phyloP scores from a whole-genome alignment of 2,329 filamentous ascomycete genomes.

The Cordyceps farinosa region DNA sequence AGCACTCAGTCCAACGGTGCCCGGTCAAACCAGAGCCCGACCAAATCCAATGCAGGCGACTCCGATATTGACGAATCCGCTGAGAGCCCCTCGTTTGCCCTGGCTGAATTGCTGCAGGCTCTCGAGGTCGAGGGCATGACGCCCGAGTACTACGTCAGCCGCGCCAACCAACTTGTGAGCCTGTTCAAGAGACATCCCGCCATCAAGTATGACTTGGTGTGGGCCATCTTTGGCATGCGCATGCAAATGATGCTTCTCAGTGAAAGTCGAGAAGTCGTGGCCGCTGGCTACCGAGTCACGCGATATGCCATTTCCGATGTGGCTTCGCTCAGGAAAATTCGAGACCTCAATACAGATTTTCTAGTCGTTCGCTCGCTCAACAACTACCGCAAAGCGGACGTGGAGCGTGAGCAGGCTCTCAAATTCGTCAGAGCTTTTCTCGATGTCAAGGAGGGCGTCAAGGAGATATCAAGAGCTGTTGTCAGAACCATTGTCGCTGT shows the following conservation, averaged over 20 bases:
- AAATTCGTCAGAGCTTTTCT: slow-evolving; percentile 95
- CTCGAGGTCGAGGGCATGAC: slow-evolving; percentile 83
- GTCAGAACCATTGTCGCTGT: slow-evolving; percentile 88
- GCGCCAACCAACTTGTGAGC: slow-evolving; percentile 89
- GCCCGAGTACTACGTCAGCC: slow-evolving; percentile 91
- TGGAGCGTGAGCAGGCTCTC: slow-evolving; percentile 92
- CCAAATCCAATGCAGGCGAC: slow-evolving; percentile 51
- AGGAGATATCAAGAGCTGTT: slow-evolving; percentile 81
- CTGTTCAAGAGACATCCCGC: slow-evolving; percentile 92
- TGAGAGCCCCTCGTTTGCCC: slow-evolving; percentile 87
- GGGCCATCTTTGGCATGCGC: slow-evolving; percentile 88
- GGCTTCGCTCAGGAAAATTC: slow-evolving; percentile 82
- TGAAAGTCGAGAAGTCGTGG: slow-evolving; percentile 92
- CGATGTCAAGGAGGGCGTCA: slow-evolving; percentile 88
- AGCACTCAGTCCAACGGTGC: slow-evolving; percentile 43
- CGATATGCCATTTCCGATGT: slow-evolving; percentile 93
- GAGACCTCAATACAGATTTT: slow-evolving; percentile 84
- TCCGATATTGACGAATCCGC: slow-evolving; percentile 64
- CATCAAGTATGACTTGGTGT: slow-evolving; percentile 93
- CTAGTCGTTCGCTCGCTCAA: slow-evolving; percentile 84
- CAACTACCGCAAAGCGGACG: slow-evolving; percentile 94
- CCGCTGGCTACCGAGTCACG: slow-evolving; percentile 88
- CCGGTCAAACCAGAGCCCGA: slow-evolving; percentile 55
- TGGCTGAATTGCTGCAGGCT: slow-evolving; percentile 86
- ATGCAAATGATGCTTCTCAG: slow-evolving; percentile 96